Evolutionary conservation across 2,329 filamentous ascomycete species (phyloP).

Genomic region (Metarhizium brunneum): DNA sequence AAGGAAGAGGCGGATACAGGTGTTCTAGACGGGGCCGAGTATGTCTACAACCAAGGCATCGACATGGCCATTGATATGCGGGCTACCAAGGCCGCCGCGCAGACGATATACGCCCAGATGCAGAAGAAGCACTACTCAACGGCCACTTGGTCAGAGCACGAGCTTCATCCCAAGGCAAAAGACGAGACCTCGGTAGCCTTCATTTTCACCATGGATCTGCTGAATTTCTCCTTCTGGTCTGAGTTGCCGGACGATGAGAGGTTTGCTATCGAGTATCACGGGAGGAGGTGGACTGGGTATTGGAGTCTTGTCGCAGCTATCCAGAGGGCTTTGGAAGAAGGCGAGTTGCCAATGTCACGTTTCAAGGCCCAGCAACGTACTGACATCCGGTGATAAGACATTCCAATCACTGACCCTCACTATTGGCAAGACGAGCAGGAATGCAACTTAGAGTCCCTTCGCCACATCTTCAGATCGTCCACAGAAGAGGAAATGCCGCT

Average conservation of each 20-base stretch:
- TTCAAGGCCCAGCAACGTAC: neutral
- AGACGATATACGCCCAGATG: slow-evolving; percentile 73
- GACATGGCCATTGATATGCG: slow-evolving; percentile 84
- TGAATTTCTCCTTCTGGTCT: slow-evolving; percentile 98
- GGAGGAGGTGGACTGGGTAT: slow-evolving; percentile 83
- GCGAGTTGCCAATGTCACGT: slow-evolving; percentile 22
- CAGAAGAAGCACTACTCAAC: slow-evolving; percentile 75
- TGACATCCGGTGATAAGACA: slow-evolving; percentile 38
- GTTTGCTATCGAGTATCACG: slow-evolving; percentile 76
- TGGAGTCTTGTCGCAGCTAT: slow-evolving; percentile 86
- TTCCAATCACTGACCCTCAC: slow-evolving; percentile 79
- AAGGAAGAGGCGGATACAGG: slow-evolving; percentile 62
- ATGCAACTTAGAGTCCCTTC: slow-evolving; percentile 65
- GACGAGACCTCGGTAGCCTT: slow-evolving; percentile 77
- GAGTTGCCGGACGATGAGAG: slow-evolving; percentile 58
- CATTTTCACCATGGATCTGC: slow-evolving; percentile 92
- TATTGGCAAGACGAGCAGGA: slow-evolving; percentile 76
- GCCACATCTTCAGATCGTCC: slow-evolving; percentile 74
- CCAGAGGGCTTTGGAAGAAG: slow-evolving; percentile 81
- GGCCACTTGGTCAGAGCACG: slow-evolving; percentile 77
- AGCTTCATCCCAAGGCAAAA: slow-evolving; percentile 77
- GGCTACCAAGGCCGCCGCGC: slow-evolving; percentile 73
- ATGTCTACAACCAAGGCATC: slow-evolving; percentile 84
- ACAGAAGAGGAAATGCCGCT: slow-evolving; percentile 84
- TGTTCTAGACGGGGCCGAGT: slow-evolving; percentile 74